Conservation (phyloP, 768 basidiomycete genomes). For the Nidularia pulvinata region DNA sequence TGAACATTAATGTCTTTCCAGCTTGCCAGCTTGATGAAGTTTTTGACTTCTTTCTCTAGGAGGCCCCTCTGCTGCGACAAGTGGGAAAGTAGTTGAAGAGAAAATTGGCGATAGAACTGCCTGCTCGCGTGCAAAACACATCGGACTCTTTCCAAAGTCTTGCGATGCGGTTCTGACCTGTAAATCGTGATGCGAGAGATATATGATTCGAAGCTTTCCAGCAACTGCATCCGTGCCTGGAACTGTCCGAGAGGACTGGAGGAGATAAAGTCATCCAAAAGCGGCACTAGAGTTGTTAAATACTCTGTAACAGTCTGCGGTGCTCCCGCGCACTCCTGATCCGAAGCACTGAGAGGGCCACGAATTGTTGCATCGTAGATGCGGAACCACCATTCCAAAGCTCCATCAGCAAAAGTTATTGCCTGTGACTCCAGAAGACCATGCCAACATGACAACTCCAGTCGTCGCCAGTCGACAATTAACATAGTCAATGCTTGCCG, state of each 20-base stretch:
- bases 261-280: constrained; percentile 80
- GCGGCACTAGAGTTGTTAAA: constrained; percentile 65
- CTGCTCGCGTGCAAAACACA: constrained; percentile 62
- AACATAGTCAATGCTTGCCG: constrained; percentile 67
- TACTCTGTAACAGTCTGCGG: constrained; percentile 42
- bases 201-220: constrained; percentile 67
- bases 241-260: constrained; percentile 87
- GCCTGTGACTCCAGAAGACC: constrained; percentile 74
- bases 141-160: constrained; percentile 45
- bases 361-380: constrained; percentile 79
- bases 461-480: constrained; percentile 87
- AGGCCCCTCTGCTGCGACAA: constrained; percentile 53
- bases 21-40: constrained; percentile 92
- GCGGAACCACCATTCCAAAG: constrained; percentile 84
- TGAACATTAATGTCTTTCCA: constrained; percentile 98
- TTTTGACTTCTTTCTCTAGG: constrained; percentile 81
- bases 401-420: constrained; percentile 45
- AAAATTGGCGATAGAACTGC: constrained; percentile 65
- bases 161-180: constrained; percentile 22
- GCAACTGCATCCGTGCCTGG: constrained; percentile 58
- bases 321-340: constrained; percentile 29
- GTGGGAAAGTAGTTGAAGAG: constrained; percentile 38
- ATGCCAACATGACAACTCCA: constrained; percentile 91
- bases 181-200: constrained; percentile 28
- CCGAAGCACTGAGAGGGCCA: constrained; percentile 51